phyloP scores from a whole-genome alignment of 208 protist species.

The Plasmodiophora brassicae region DNA sequence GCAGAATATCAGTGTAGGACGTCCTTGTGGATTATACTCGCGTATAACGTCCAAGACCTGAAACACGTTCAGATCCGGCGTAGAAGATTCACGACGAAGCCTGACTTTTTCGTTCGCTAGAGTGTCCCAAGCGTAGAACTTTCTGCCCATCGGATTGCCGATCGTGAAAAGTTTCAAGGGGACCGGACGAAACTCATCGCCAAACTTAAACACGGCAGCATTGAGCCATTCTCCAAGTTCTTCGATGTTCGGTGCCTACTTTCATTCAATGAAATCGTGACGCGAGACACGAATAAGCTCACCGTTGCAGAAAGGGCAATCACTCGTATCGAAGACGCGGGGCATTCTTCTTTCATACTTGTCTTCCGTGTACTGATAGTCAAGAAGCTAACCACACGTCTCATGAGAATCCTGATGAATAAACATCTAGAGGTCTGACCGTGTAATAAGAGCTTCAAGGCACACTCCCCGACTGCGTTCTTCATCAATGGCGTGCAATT shows the following conservation, averaged over 20 bases:
- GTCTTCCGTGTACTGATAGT: not conserved
- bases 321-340: not conserved
- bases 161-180: not conserved
- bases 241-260: not conserved
- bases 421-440: not conserved
- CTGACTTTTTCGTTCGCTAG: no score
- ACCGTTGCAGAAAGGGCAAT: not conserved
- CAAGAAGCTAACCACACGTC: not conserved
- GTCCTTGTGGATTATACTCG: not conserved
- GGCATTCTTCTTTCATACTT: not conserved
- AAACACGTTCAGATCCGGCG: no score
- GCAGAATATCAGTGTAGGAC: slow-evolving; percentile 7
- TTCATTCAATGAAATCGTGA: no score
- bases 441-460: not conserved
- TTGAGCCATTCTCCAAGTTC: not conserved
- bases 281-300: no score
- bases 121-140: no score
- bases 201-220: not conserved
- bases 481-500: not conserved
- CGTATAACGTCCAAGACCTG: slow-evolving; percentile 25
- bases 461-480: not conserved
- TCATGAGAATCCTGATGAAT: not conserved
- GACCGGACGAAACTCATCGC: not conserved
- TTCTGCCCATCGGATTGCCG: not conserved
- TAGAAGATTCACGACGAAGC: no score